Percentiles rank a stretch among this genome's conserved stretches.
These are phyloP conservation scores for Capronia epimyces DNA, from an alignment of 2,329 filamentous ascomycete genomes.

Conservation along the genomic window DNA sequence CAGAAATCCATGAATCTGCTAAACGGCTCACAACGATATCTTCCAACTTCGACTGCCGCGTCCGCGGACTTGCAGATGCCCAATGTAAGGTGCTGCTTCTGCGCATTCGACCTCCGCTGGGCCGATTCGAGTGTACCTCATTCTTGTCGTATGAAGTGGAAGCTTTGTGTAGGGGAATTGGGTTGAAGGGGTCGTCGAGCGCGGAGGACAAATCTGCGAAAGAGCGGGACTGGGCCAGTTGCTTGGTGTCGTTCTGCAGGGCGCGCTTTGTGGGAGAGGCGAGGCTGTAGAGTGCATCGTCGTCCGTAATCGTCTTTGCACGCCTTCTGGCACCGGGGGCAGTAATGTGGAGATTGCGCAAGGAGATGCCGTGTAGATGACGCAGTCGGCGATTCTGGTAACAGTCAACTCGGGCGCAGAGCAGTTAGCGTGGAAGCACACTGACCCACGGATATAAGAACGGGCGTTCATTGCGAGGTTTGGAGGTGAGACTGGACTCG, in stretches of 20 bases:
- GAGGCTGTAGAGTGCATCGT: constrained; percentile 62
- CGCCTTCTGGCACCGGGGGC: constrained; percentile 48
- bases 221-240: constrained; percentile 54
- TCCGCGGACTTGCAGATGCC: constrained; percentile 54
- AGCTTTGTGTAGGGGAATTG: constrained; percentile 23
- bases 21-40: constrained; percentile 64
- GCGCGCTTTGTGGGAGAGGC: constrained; percentile 64
- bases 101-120: constrained; percentile 38
- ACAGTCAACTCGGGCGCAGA: background rate
- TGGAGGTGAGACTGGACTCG: constrained; percentile 9
- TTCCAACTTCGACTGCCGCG: constrained; percentile 70
- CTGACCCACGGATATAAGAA: constrained; percentile 50
- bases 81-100: constrained; percentile 60
- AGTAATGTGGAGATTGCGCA: constrained; percentile 75
- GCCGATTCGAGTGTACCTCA: constrained; percentile 31
- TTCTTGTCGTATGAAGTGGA: constrained; percentile 24
- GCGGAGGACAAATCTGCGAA: constrained; percentile 34
- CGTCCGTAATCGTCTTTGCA: constrained; percentile 66
- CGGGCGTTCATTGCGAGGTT: constrained; percentile 35
- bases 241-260: constrained; percentile 46
- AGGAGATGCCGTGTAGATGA: constrained; percentile 77
- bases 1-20: constrained; percentile 82
- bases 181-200: constrained; percentile 16
- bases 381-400: constrained; percentile 75
- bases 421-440: background rate